Evolutionary conservation across 2,329 filamentous ascomycete genomes (phyloP).

Genomic region (Aspergillus ruber): DNA sequence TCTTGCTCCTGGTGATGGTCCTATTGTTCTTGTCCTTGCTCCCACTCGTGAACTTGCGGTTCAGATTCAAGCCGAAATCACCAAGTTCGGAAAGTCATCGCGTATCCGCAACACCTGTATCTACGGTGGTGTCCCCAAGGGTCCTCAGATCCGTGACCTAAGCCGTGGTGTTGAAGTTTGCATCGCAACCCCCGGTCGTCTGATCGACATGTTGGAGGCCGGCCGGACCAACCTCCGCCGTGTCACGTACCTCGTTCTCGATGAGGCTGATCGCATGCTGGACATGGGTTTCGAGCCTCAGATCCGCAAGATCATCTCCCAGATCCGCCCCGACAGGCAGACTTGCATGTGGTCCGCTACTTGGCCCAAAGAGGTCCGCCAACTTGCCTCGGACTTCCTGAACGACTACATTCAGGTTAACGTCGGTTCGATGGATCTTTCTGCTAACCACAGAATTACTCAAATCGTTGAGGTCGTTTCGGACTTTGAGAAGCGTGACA

Average conservation of each 20-base stretch:
- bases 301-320: slow-evolving; percentile 95
- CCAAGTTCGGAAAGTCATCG: slow-evolving; percentile 96
- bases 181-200: slow-evolving; percentile 93
- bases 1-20: slow-evolving; percentile 87
- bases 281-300: slow-evolving; percentile 99
- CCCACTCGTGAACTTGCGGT: slow-evolving; percentile 97
- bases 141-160: slow-evolving; percentile 91
- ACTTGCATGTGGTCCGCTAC: slow-evolving; percentile 99
- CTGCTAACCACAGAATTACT: slow-evolving; percentile 95
- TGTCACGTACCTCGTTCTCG: slow-evolving; percentile 95
- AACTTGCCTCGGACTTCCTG: slow-evolving; percentile 83
- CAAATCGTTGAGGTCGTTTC: slow-evolving; percentile 95
- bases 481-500: slow-evolving; percentile 95
- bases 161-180: slow-evolving; percentile 94
- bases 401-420: slow-evolving; percentile 98
- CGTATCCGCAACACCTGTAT: slow-evolving; percentile 98
- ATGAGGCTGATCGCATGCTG: slow-evolving; percentile 98
- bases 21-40: slow-evolving; percentile 91
- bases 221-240: slow-evolving; percentile 97
- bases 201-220: slow-evolving; percentile 97
- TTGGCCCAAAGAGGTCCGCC: slow-evolving; percentile 97
- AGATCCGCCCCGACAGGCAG: slow-evolving; percentile 96
- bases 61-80: slow-evolving; percentile 97
- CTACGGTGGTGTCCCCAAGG: slow-evolving; percentile 97
- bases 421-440: slow-evolving; percentile 90